A percentile compares a stretch with the other conserved stretches of the same genome.
Evolutionary conservation across 2,329 filamentous ascomycete species (phyloP).

Genomic region (Boeremia exigua): DNA sequence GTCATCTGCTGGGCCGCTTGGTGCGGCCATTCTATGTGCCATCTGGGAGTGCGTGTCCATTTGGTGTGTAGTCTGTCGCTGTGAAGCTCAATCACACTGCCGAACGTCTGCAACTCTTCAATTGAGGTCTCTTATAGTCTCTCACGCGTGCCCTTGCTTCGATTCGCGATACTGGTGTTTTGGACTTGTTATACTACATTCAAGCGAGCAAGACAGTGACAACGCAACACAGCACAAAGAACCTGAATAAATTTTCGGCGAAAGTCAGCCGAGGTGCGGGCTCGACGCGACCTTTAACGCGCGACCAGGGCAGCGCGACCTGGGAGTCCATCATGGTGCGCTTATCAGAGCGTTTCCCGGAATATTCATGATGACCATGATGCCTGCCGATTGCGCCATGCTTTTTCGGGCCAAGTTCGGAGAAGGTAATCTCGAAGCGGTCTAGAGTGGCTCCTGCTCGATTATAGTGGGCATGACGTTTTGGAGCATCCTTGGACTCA

Average conservation of each 20-base stretch:
- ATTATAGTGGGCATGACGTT: constrained; percentile 21
- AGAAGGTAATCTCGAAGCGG: constrained; percentile 5
- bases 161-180: constrained; percentile 6
- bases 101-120: neutral
- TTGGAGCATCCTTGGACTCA: constrained; percentile 19
- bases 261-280: constrained; percentile 8
- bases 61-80: neutral
- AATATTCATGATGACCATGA: constrained; percentile 26
- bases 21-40: constrained; percentile 3
- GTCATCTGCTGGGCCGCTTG: constrained; percentile 1
- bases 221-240: constrained; percentile 4
- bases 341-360: constrained; percentile 20
- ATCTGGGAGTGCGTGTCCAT: constrained; percentile 2
- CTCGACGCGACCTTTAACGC: constrained; percentile 15
- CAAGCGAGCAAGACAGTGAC: constrained; percentile 7
- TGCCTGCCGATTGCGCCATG: constrained; percentile 22
- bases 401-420: constrained; percentile 5
- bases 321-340: constrained; percentile 25
- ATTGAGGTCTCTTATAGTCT: neutral
- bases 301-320: constrained; percentile 5
- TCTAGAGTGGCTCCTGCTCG: constrained; percentile 14
- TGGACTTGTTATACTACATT: neutral
- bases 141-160: constrained; percentile 11
- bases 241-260: constrained; percentile 12
- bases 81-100: neutral